Conservation (phyloP, 768 basidiomycete species). For the Leccinum broughii region DNA sequence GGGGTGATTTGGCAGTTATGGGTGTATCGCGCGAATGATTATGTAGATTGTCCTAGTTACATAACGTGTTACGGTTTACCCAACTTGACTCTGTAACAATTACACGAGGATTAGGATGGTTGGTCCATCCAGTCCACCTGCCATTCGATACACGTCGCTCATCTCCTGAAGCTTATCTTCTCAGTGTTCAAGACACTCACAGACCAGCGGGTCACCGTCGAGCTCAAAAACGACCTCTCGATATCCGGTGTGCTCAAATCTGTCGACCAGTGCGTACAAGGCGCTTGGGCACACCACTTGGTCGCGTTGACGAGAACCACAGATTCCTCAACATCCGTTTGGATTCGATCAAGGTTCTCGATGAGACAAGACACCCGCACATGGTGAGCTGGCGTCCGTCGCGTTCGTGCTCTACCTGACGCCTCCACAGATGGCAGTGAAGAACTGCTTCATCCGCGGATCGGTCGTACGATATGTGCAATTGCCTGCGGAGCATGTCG, state of each 20-base stretch:
- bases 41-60: slow-evolving; percentile 4
- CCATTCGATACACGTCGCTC: slow-evolving; percentile 1
- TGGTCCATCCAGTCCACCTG: slow-evolving; percentile 5
- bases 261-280: slow-evolving; percentile 84
- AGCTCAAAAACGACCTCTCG: slow-evolving; percentile 97
- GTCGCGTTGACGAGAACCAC: slow-evolving; percentile 10
- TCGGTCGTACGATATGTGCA: slow-evolving; percentile 98
- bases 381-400: slow-evolving; percentile 64
- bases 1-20: background rate
- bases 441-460: slow-evolving; percentile 98
- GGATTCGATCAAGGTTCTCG: slow-evolving; percentile 89
- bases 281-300: background rate
- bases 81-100: background rate
- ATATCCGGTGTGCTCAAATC: slow-evolving; percentile 96
- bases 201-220: slow-evolving; percentile 94
- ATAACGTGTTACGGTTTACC: background rate
- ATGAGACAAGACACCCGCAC: slow-evolving; percentile 93
- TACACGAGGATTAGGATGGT: slow-evolving; percentile 26
- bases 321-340: slow-evolving; percentile 96
- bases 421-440: slow-evolving; percentile 84
- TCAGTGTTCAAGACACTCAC: slow-evolving; percentile 99
- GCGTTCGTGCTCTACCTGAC: background rate
- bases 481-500: slow-evolving; percentile 88
- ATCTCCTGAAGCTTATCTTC: slow-evolving; percentile 68
- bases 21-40: background rate